Base-by-base conservation (phyloP, 495 filamentous ascomycete genomes). In the Tuber melanosporum region DNA sequence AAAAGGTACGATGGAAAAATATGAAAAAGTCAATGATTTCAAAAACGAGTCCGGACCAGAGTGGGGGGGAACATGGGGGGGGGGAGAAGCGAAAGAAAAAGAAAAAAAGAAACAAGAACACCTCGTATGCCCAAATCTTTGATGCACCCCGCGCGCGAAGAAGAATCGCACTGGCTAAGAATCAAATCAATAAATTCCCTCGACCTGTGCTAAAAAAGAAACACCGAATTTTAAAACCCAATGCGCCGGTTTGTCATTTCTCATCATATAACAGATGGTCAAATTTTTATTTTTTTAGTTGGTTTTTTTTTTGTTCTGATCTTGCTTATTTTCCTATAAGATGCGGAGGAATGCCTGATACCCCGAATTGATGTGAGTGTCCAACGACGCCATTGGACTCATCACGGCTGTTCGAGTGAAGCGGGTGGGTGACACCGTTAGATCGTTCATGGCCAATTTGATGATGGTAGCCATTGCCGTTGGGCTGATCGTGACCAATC, bases 211-310 rank as follows among this genome's bases (percentile, higher is more conserved):
- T 76, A 79, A 81, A 66, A 78, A 81, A 78, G 70, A 82, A 82
- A 81, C 80, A 79, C 79, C 78, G 75, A 81, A 81, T 77, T 81
- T 81, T 81, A 70, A 80, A 80, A 80, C 78, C 78, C 78, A 80
- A 80, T 80, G 78, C 78, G 78, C 78, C 78, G 77, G 78, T 80
- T 80, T 80, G 78, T 76, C 78, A 72, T 80, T 80, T 76, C 78
- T 76, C 78, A 80, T 80, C 78, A 80, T 80, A 76, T 74, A 80
- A 71, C 46, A 79, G 62, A 22, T 66, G 43, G 66, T 71, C 71
- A 4, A 44, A 20, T 71, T 77, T 57, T 32, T 42, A 62, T 57
- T 46, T 71, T 39, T 49, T 42, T 74, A 10, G 57, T 3, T 66
- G 32, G 22, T 22, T 66, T 66, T 66, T 62, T 66, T 66, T 66